Percentiles rank a stretch among this genome's conserved stretches.
These are phyloP conservation scores for Hsuehochloa calcarea DNA, from an alignment of 176 grass and related monocot species.

Conservation along the genomic window DNA sequence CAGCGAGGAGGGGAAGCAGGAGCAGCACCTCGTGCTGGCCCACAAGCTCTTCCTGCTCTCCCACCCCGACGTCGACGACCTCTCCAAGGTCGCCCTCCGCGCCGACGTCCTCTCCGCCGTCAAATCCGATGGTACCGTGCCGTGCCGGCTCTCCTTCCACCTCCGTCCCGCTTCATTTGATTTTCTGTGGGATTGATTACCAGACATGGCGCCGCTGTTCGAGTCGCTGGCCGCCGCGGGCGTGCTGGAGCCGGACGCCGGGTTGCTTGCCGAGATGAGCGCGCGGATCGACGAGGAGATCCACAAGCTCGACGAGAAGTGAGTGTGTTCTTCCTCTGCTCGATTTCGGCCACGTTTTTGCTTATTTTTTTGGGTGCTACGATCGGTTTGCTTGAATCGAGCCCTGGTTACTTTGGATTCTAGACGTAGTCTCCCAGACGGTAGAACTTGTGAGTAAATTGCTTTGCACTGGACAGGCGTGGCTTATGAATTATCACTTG, in stretches of 20 bases:
- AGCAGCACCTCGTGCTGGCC: constrained; percentile 71
- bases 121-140: constrained; percentile 61
- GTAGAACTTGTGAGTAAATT: neutral
- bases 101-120: constrained; percentile 68
- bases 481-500: neutral
- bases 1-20: constrained; percentile 64
- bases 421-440: neutral
- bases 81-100: constrained; percentile 89
- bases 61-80: constrained; percentile 74
- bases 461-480: neutral
- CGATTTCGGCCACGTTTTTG: neutral
- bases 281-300: constrained; percentile 73
- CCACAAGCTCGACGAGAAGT: constrained; percentile 91
- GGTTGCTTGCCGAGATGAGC: constrained; percentile 69
- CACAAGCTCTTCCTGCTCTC: constrained; percentile 93
- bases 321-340: neutral
- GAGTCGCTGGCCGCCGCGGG: constrained; percentile 58
- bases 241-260: constrained; percentile 63
- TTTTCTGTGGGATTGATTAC: neutral
- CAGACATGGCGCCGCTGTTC: constrained; percentile 76
- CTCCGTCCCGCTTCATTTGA: neutral
- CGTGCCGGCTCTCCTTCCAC: neutral
- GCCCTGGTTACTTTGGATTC: neutral
- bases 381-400: neutral
- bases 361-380: neutral